These are phyloP conservation scores for Linderina pennispora DNA, from an alignment of 192 early-diverging fungal species.

Conservation along the genomic window DNA sequence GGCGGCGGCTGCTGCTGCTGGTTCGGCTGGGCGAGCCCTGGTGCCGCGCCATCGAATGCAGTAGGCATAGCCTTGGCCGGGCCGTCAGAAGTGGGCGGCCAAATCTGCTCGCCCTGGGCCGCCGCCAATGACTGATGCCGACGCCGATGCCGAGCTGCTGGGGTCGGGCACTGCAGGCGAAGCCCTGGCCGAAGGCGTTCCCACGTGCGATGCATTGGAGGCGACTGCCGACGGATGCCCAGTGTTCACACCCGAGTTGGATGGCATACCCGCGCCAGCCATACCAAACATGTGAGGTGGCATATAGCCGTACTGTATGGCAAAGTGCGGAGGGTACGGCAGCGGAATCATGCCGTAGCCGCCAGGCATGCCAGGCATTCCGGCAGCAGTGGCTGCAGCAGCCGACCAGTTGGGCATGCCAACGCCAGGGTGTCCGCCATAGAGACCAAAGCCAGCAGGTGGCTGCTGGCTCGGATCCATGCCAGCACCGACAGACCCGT, in stretches of 20 bases:
- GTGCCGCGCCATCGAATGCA: too few relatives aligned
- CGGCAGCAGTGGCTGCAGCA: not conserved
- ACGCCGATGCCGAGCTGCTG: too few relatives aligned
- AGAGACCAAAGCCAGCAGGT: slow-evolving; percentile 14
- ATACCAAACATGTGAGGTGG: slow-evolving; percentile 41
- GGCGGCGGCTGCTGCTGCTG: slow-evolving; percentile 1
- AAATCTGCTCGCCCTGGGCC: not conserved
- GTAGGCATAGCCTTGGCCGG: too few relatives aligned
- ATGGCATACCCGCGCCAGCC: too few relatives aligned
- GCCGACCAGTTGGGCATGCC: slow-evolving; percentile 10
- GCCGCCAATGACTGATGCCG: not conserved
- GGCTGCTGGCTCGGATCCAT: not conserved
- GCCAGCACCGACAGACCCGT: not conserved
- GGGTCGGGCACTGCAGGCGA: not conserved
- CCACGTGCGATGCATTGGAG: not conserved
- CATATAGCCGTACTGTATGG: slow-evolving; percentile 39
- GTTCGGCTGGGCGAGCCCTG: too few relatives aligned
- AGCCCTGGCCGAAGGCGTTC: not conserved
- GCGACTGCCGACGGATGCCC: not conserved
- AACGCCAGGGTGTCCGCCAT: slow-evolving; percentile 5
- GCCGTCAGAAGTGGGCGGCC: not conserved
- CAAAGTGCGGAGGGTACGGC: slow-evolving; percentile 33
- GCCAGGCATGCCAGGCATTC: slow-evolving; percentile 8
- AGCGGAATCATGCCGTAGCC: slow-evolving; percentile 33
- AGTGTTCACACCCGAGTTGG: too few relatives aligned